These are phyloP conservation scores for Haplosporangium sp. DNA, from an alignment of 371 early-diverging fungal genomes.

Conservation along the genomic window DNA sequence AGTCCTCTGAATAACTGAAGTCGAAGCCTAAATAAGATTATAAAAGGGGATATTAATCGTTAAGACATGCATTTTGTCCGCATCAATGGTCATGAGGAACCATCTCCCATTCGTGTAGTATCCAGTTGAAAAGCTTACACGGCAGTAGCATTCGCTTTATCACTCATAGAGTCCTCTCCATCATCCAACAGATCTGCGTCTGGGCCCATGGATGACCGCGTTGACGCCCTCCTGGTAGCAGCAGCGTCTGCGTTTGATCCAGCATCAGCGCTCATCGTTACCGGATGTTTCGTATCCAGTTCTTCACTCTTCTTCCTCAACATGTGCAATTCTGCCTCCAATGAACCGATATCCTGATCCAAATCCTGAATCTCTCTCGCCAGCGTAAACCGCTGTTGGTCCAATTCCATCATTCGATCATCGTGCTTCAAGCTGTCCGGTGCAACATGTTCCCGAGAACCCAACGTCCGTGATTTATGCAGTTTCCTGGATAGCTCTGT, in stretches of 20 bases:
- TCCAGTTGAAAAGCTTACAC: conserved; percentile 24
- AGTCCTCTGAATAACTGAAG: conserved; percentile 48
- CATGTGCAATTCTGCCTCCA: conserved; percentile 38
- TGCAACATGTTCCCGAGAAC: conserved; percentile 27
- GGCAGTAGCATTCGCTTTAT: conserved; percentile 39
- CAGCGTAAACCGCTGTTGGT: conserved; percentile 31
- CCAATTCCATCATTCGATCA: conserved; percentile 30
- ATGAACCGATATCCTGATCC: conserved; percentile 43
- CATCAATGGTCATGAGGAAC: neutral
- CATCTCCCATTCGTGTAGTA: neutral
- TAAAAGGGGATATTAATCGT: neutral
- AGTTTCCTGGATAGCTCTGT: conserved; percentile 40
- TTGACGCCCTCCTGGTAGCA: neutral
- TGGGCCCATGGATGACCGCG: neutral
- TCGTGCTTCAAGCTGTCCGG: conserved; percentile 43
- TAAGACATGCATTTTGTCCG: neutral
- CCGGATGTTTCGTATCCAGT: conserved; percentile 21
- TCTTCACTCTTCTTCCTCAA: conserved; percentile 31
- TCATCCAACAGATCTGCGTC: conserved; percentile 22
- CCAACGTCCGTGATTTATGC: conserved; percentile 18
- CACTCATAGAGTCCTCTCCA: conserved; percentile 34
- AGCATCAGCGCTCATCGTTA: neutral
- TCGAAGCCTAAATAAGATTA: conserved; percentile 17
- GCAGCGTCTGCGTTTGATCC: neutral
- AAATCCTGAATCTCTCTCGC: conserved; percentile 39